Evolutionary conservation across 208 protist genomes (phyloP).

Genomic region (Wallacemonas sp.): DNA sequence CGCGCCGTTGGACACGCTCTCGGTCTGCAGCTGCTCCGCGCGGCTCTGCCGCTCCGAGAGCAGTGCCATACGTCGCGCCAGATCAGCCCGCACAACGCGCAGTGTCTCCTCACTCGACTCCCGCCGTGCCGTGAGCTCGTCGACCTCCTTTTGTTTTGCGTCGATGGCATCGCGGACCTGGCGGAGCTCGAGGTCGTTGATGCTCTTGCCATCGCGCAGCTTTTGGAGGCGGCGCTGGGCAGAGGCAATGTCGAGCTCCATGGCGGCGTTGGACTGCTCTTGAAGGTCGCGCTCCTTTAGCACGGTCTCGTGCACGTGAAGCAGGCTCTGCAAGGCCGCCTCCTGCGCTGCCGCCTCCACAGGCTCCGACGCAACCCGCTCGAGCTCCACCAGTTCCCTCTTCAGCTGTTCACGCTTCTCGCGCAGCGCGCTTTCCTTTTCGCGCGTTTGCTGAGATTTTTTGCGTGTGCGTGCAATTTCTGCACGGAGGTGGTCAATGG

Average conservation of each 20-base stretch:
- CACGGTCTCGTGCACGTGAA: constrained; percentile 89
- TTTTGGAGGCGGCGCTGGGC: constrained; percentile 53
- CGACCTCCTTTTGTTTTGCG: constrained; percentile 59
- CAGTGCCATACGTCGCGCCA: constrained; percentile 38
- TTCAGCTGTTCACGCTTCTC: constrained; percentile 95
- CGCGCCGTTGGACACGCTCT: constrained; percentile 47
- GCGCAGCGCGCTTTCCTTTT: constrained; percentile 94
- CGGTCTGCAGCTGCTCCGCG: constrained; percentile 62
- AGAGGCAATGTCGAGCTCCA: constrained; percentile 51
- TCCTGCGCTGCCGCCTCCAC: constrained; percentile 93
- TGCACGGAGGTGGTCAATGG: constrained; percentile 91
- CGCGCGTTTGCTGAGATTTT: constrained; percentile 88
- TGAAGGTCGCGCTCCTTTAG: constrained; percentile 90
- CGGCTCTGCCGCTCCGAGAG: constrained; percentile 42
- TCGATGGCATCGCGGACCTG: constrained; percentile 40
- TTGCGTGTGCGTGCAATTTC: constrained; percentile 96
- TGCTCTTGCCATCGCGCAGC: constrained; percentile 43
- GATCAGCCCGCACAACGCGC: constrained; percentile 58
- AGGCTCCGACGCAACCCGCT: constrained; percentile 83
- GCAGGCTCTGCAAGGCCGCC: constrained; percentile 92
- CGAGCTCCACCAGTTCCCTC: constrained; percentile 93
- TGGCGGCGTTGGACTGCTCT: constrained; percentile 51
- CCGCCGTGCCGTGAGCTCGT: constrained; percentile 55
- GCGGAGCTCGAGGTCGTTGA: constrained; percentile 55
- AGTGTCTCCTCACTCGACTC: constrained; percentile 84